Base-by-base conservation (phyloP, 139 green algal species). In the Eudorina sp. region DNA sequence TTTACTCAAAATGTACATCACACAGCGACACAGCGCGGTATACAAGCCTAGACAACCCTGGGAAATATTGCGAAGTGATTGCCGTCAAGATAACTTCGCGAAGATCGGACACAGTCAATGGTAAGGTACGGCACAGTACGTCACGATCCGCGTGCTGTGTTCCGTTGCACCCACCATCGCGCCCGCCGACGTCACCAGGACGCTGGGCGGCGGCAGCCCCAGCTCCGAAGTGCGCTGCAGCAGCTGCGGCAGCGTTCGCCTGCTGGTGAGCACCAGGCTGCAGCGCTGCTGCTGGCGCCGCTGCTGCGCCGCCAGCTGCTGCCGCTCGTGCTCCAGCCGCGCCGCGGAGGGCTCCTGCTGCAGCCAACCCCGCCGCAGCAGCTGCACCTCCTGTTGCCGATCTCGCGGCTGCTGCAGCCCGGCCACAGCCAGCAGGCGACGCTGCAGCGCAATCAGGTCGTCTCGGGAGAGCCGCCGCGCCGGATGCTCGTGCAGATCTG, bases 141-240 rank as follows among this genome's bases (percentile, higher is more conserved):
- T n/a, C n/a, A n/a, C n/a, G n/a, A n/a, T n/a, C n/a, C n/a, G n/a
- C n/a, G n/a, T n/a, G n/a, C n/a, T n/a, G n/a, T n/a, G n/a, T n/a
- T n/a, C n/a, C n/a, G n/a, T n/a, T n/a, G n/a, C n/a, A 66, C 81
- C 7, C 81, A 87, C 81, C 81, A 87, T 87, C 21, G 81, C 62
- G 0, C 81, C 81, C 4, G 81, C 81, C 46, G 62, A 87, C 8
- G 81, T 87, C 21, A 87, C 31, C n/a, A 87, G 27, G 40, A 53
- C 62, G 19, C 19, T 27, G 27, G 81, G 45, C 14, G 81, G 9
- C 81, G 81, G 81, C 81, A 87, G 81, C 45, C 9, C 45, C 46
- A 69, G 31, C 31, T 69, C 45, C 64, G 81, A 41, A 23, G 46
- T 38, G 2, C 64, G 81, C 46, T 60, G 40, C 81, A 87, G 62